Base-by-base conservation (phyloP, 1,139 yeast genomes). In the Protomyces inundatus region DNA sequence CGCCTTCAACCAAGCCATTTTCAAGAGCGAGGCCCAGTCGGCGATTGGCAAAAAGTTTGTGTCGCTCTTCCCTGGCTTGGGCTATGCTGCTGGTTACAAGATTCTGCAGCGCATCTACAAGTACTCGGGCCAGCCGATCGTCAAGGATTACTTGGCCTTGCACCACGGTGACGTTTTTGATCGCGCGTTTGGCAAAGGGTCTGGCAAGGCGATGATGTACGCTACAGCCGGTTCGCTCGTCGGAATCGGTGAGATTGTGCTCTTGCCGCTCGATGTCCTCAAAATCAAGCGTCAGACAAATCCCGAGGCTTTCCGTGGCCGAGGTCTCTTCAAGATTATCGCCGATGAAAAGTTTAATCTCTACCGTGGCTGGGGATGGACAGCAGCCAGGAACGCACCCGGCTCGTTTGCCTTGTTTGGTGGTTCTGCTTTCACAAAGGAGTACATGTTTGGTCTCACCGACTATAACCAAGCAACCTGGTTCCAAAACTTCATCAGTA, bases 331-430 rank as follows among this genome's bases (percentile, higher is more conserved):
- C 69, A 87, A 84, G 77, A 90, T 93, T 72, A 75, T 93, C 69
- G 75, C 81, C 64, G 98, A 93, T 74, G 98, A 95, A 79, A 98
- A 98, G 32, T 82, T 90, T 68, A 90, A 93, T 46, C 81, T 93
- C 72, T 93, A 93, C 80, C 84, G 97, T 76, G 99, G 99, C 70
- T 91, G 98, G 96, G 98, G 98, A 66, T 93, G 99, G 99, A 93
- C 99, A 67, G 96, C 96, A 71, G 99, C 99, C 59, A 86, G 99
- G 83, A 93, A 93, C 75, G 98, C 98, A 3, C 99, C 99, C 48
- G 99, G 99, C 66, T 90, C 97, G 2, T 93, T 93, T 74, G 97
- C 98, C 12, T 81, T 93, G 69, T 93, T 93, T 71, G 99, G 99
- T 70, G 99, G 98, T 79, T 90, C 93, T 74, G 97, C 99, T 10